phyloP scores from a whole-genome alignment of 495 filamentous ascomycete genomes.

The Clavariopsis aquatica region DNA sequence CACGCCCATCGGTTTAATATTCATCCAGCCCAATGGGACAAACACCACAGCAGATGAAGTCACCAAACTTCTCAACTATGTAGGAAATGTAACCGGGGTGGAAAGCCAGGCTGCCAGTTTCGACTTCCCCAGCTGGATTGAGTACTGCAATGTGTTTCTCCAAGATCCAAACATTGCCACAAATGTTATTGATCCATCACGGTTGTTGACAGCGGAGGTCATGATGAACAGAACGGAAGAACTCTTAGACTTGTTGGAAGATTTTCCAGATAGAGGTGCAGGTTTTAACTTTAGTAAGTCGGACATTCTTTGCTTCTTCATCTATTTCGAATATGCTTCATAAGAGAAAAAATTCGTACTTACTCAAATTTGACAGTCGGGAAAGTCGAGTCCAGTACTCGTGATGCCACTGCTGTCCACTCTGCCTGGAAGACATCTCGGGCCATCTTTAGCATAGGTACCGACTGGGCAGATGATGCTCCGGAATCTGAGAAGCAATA shows the following conservation, averaged over 20 bases:
- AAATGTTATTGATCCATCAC: slow-evolving; percentile 27
- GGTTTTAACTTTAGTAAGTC: slow-evolving; percentile 29
- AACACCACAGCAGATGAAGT: slow-evolving; percentile 10
- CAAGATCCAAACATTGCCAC: slow-evolving; percentile 33
- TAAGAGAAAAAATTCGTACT: neutral
- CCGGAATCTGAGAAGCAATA: slow-evolving; percentile 1
- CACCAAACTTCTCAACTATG: slow-evolving; percentile 3
- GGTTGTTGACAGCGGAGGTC: slow-evolving; percentile 17
- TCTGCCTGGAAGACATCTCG: slow-evolving; percentile 10
- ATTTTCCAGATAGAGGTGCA: slow-evolving; percentile 6
- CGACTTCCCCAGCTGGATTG: slow-evolving; percentile 16
- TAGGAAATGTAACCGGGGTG: slow-evolving; percentile 10
- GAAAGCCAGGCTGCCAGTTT: neutral
- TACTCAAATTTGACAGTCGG: slow-evolving; percentile 4
- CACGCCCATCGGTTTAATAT: slow-evolving; percentile 10
- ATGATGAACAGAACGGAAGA: slow-evolving; percentile 34
- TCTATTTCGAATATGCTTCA: too few relatives aligned
- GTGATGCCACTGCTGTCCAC: slow-evolving; percentile 16
- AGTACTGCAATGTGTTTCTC: slow-evolving; percentile 26
- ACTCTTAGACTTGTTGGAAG: slow-evolving; percentile 5
- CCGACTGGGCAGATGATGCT: slow-evolving; percentile 17
- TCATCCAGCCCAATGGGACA: slow-evolving; percentile 28
- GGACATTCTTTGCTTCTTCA: neutral
- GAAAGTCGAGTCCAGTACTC: slow-evolving; percentile 9
- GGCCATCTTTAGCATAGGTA: slow-evolving; percentile 13